These are phyloP conservation scores for Pseudoscleropodium purum DNA, from an alignment of 225 moss, liverwort and hornwort species.

Conservation along the genomic window DNA sequence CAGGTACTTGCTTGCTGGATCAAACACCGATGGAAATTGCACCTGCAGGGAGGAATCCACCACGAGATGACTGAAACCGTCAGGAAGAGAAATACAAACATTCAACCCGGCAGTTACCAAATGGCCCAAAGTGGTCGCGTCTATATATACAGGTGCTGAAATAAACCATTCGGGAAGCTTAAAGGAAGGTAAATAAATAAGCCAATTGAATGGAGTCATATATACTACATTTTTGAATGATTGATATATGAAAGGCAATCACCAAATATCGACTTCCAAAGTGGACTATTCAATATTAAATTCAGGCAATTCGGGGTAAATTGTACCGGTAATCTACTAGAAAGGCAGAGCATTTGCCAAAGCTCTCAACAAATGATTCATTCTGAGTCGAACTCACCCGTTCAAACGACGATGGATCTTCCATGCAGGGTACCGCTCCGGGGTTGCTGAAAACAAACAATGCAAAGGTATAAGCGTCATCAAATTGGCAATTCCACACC, in stretches of 20 bases:
- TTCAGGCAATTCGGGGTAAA: not conserved
- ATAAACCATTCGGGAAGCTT: not conserved
- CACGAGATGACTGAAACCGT: not conserved
- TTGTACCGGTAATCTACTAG: not conserved
- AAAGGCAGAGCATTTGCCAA: not conserved
- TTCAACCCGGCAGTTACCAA: not conserved
- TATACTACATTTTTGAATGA: not conserved
- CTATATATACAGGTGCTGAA: no score
- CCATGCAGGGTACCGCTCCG: conserved; percentile 51
- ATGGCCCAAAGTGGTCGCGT: no score
- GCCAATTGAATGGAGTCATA: not conserved
- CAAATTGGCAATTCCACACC: not conserved
- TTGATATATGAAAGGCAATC: not conserved
- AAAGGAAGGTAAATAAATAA: not conserved
- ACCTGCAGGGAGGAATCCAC: conserved; percentile 25
- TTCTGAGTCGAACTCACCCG: conserved; percentile 15
- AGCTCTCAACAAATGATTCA: not conserved
- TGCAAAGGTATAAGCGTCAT: not conserved
- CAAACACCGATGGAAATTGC: conserved; percentile 78
- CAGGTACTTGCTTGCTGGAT: conserved; percentile 71
- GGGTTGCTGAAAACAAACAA: conserved; percentile 33
- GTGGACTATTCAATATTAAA: not conserved
- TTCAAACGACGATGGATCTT: conserved; percentile 84
- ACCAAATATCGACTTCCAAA: not conserved
- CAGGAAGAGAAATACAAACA: not conserved